Evolutionary conservation across 176 grass and related monocot genomes (phyloP).

Genomic region (Musa troglodytarum): DNA sequence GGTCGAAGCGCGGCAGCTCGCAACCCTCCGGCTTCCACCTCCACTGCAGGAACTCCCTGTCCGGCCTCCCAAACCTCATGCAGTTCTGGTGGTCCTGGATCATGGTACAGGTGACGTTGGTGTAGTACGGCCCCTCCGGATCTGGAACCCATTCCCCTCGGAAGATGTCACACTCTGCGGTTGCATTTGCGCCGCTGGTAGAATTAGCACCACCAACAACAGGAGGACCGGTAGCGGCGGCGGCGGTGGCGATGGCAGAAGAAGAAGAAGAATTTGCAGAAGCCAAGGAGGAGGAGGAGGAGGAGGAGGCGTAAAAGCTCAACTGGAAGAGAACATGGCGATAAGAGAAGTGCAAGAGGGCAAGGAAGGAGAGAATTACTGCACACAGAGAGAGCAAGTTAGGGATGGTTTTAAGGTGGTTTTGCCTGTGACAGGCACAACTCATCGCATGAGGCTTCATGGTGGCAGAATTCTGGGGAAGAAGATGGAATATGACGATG

Average conservation of each 20-base stretch:
- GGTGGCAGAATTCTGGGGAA: background rate
- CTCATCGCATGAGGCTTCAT: background rate
- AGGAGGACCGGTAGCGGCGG: background rate
- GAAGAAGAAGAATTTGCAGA: background rate
- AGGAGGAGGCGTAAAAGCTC: background rate
- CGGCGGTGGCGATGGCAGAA: background rate
- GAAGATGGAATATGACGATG: background rate
- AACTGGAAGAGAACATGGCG: background rate
- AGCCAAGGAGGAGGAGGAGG: background rate
- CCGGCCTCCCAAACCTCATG: slow-evolving; percentile 32
- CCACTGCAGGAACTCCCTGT: slow-evolving; percentile 37
- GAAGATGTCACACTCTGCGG: background rate
- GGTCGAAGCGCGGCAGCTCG: slow-evolving; percentile 35
- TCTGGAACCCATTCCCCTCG: slow-evolving; percentile 28
- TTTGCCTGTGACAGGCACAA: background rate
- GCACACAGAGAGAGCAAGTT: background rate
- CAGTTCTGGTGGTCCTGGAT: slow-evolving; percentile 35
- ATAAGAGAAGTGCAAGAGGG: background rate
- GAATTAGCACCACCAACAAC: too few species aligned
- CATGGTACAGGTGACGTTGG: slow-evolving; percentile 32
- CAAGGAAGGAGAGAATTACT: background rate
- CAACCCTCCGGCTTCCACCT: slow-evolving; percentile 40
- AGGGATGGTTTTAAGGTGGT: background rate
- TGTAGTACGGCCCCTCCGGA: slow-evolving; percentile 20
- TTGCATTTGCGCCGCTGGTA: background rate